These are phyloP conservation scores for Penicillium ucsense DNA, from an alignment of 495 filamentous ascomycete genomes.

Conservation along the genomic window DNA sequence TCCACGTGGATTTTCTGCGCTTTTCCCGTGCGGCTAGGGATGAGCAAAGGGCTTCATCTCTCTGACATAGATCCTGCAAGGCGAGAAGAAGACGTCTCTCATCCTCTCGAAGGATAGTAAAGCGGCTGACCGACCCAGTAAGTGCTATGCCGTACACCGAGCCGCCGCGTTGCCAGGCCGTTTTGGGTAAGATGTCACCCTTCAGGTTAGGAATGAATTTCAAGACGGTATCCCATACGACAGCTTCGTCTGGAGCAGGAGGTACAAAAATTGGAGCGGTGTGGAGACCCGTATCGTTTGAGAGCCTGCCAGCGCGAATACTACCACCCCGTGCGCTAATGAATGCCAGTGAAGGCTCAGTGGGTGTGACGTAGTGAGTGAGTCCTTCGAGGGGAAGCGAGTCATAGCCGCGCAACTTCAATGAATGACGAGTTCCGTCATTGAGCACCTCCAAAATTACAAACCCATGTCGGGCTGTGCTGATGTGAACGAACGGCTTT, in stretches of 20 bases:
- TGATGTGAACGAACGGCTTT: conserved; percentile 31
- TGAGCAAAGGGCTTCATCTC: conserved; percentile 29
- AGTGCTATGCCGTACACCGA: conserved; percentile 49
- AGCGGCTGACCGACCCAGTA: conserved; percentile 54
- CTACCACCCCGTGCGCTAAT: conserved; percentile 22
- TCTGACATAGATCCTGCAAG: conserved; percentile 49
- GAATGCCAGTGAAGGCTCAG: conserved; percentile 9
- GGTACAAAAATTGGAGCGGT: not conserved
- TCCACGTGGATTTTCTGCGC: conserved; percentile 16
- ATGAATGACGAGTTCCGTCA: conserved; percentile 4
- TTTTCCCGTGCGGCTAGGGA: conserved; percentile 20
- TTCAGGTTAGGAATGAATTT: conserved; percentile 1
- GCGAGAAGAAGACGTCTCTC: conserved; percentile 53
- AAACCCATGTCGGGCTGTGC: conserved; percentile 34
- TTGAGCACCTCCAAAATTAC: conserved; percentile 26
- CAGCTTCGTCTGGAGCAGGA: not conserved
- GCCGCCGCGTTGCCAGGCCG: conserved; percentile 1
- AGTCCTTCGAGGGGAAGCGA: conserved; percentile 27
- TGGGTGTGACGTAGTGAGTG: conserved; percentile 25
- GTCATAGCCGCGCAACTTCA: conserved; percentile 26
- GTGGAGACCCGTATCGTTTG: not conserved
- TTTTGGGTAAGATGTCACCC: not conserved
- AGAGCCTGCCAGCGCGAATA: conserved; percentile 19
- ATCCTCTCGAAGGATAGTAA: conserved; percentile 44
- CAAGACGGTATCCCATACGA: not conserved